phyloP scores from a whole-genome alignment of 345 rosid species.

The Linum tenue region DNA sequence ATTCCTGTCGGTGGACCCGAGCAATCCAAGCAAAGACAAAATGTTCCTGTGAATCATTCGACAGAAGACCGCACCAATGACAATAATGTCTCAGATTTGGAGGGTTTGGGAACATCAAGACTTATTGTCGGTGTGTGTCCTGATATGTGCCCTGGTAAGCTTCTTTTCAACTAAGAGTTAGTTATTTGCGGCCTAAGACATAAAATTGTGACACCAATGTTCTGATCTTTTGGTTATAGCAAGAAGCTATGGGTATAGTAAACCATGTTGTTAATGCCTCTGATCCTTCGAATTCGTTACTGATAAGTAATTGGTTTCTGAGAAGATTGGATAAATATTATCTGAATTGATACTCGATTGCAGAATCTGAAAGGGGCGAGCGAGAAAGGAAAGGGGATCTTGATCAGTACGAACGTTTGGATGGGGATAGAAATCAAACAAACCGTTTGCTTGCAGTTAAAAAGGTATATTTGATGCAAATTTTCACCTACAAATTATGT shows the following conservation, averaged over 20 bases:
- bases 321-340: not conserved
- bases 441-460: conserved; percentile 76
- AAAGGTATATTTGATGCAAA: conserved; percentile 36
- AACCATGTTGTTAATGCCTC: not conserved
- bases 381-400: conserved; percentile 98
- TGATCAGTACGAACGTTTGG: conserved; percentile 84
- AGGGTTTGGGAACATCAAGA: conserved; percentile 39
- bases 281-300: not conserved
- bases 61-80: conserved; percentile 31
- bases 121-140: conserved; percentile 68
- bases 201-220: not conserved
- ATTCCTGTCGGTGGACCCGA: conserved; percentile 24
- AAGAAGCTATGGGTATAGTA: not conserved
- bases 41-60: conserved; percentile 13
- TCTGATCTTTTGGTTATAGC: not conserved
- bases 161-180: conserved; percentile 4
- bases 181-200: not conserved
- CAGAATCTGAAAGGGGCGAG: conserved; percentile 86
- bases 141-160: conserved; percentile 91
- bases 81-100: conserved; percentile 37
- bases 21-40: conserved; percentile 31
- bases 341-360: conserved; percentile 16
- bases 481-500: not conserved
- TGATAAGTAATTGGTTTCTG: not conserved
- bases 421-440: conserved; percentile 92